phyloP scores from a whole-genome alignment of 257 asterid genomes.

The Solanum rostratum region DNA sequence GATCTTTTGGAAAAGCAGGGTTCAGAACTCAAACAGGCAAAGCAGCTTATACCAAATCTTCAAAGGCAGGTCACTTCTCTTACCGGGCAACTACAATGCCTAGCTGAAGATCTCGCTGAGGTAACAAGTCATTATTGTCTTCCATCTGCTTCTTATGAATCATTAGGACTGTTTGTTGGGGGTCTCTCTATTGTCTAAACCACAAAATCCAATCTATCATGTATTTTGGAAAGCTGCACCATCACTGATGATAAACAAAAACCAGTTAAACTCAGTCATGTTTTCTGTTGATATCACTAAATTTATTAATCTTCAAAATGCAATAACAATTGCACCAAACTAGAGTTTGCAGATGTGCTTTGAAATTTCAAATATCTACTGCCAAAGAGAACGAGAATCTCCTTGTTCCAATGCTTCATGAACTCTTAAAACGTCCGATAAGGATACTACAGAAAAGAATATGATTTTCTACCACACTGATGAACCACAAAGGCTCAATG shows the following conservation, averaged over 20 bases:
- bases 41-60: conserved; percentile 75
- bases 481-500: neutral
- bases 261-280: neutral
- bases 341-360: neutral
- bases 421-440: neutral
- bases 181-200: neutral
- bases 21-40: conserved; percentile 78
- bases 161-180: neutral
- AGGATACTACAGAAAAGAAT: neutral
- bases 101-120: conserved; percentile 95
- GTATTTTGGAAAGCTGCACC: neutral
- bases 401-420: neutral
- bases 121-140: conserved; percentile 16
- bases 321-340: neutral
- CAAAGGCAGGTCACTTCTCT: conserved; percentile 94
- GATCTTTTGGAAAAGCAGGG: conserved; percentile 61
- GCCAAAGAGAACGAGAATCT: neutral
- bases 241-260: neutral
- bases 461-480: neutral
- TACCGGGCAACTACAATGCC: conserved; percentile 77
- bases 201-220: neutral
- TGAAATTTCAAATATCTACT: neutral
- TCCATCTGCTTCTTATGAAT: neutral
- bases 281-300: neutral
- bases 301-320: neutral